Base-by-base conservation (phyloP, 2,329 filamentous ascomycete species). In the Penicillium verrucosum region DNA sequence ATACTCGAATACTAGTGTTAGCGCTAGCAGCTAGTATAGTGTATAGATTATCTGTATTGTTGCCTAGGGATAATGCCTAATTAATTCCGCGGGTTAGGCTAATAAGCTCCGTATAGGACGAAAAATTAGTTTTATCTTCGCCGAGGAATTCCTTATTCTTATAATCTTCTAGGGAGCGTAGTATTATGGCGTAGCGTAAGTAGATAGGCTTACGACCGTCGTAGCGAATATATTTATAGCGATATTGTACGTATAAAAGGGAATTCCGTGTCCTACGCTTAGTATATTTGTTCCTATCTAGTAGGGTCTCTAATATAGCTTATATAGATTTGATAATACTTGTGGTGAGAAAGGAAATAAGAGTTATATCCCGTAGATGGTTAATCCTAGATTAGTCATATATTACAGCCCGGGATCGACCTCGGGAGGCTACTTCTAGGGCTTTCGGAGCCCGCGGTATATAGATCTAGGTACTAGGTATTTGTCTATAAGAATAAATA, bases 121-220 rank as follows among this genome's bases (percentile, higher is more conserved):
- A 70, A 47, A 68, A 70, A 18, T 56, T 58, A 9, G 46, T 43
- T 34, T 65, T 56, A 12, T 65, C 57, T 34, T 54, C 51, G 11
- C 52, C 58, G 11, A 60, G 53, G 34, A 72, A 71, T 49, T 71
- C 69, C 1, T 68, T 64, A 44, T 64, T 67, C 34, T 71, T 68
- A 49, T 70, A 71, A 32, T 70, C 67, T 18, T 65, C 55, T 1
- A 72, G 57, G 3, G 67, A 70, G 48, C 63, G 62, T 9, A 65
- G 62, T n/a, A n/a, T 58, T 4, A 40, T 71, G 70, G 51, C 76
- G 60, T 78, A 80, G 25, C 77, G 74, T 50, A 68, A 69, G 56
- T 77, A 80, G 12, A 65, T 65, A 21, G 78, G 78, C 46, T 71
- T 73, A 38, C 67, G 72, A 45, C 73, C 77, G 60, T 79, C 78